phyloP scores from a whole-genome alignment of 345 rosid species.

The Eutrema japonicum region DNA sequence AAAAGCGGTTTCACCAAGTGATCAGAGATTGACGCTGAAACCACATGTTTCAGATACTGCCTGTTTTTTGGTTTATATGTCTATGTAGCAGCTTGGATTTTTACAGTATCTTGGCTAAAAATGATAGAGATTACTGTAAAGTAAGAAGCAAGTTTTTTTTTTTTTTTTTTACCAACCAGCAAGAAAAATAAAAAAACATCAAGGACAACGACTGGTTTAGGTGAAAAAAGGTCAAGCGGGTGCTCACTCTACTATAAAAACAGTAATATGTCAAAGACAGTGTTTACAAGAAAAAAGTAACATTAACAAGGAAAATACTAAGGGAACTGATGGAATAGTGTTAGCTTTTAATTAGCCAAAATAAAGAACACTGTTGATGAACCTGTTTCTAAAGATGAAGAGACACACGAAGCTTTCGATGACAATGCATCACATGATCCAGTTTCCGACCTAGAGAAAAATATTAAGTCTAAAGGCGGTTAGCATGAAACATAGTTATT shows the following conservation, averaged over 20 bases:
- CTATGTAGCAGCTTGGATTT: neutral
- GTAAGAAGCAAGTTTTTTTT: neutral
- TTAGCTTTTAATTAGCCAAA: constrained; percentile 15
- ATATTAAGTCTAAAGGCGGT: constrained; percentile 8
- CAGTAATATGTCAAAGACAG: neutral
- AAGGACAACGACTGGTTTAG: constrained; percentile 26
- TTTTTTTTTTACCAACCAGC: constrained; percentile 23
- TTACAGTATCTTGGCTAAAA: neutral
- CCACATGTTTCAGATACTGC: constrained; percentile 3
- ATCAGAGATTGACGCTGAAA: neutral
- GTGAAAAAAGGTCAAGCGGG: constrained; percentile 26
- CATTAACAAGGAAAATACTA: neutral
- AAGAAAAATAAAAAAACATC: constrained; percentile 1
- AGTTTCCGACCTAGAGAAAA: constrained; percentile 21
- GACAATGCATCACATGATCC: constrained; percentile 16
- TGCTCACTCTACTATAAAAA: constrained; percentile 25
- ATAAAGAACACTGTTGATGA: neutral
- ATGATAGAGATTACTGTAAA: constrained; percentile 6
- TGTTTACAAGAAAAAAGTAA: constrained; percentile 12
- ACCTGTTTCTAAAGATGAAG: constrained; percentile 15
- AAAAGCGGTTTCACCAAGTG: constrained; percentile 3
- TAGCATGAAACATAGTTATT: neutral
- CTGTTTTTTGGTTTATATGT: constrained; percentile 1
- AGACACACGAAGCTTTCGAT: neutral
- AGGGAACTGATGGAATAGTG: constrained; percentile 14